Evolutionary conservation across 2,329 filamentous ascomycete genomes (phyloP).

Genomic region (Fusarium nematophilum): DNA sequence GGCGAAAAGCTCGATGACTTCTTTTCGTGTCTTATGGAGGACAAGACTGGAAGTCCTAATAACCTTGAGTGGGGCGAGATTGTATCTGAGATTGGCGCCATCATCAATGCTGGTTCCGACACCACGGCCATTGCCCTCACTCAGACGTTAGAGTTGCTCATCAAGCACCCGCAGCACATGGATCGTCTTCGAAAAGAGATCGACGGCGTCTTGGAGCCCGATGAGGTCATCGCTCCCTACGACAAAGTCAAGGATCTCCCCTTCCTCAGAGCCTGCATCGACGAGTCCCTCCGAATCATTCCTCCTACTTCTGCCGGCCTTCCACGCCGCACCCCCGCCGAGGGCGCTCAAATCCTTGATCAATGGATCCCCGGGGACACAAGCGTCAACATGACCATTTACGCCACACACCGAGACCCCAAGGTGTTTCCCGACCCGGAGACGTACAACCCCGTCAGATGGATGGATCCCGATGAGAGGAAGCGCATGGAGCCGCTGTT

Average conservation of each 20-base stretch:
- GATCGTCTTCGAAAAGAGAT: constrained; percentile 57
- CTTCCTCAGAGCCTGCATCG: constrained; percentile 61
- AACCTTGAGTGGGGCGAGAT: constrained; percentile 66
- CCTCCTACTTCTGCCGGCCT: constrained; percentile 42
- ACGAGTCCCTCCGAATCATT: constrained; percentile 55
- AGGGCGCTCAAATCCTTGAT: constrained; percentile 43
- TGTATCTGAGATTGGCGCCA: constrained; percentile 63
- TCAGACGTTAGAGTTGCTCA: constrained; percentile 62
- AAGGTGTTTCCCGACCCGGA: constrained; percentile 49
- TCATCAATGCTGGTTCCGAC: constrained; percentile 61
- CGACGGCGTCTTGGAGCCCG: constrained; percentile 53
- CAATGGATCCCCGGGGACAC: constrained; percentile 49
- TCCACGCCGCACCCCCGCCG: constrained; percentile 41
- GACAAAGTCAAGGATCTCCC: constrained; percentile 61
- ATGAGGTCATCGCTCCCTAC: constrained; percentile 58
- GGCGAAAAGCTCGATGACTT: constrained; percentile 69
- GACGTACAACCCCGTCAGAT: constrained; percentile 53
- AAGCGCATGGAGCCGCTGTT: constrained; percentile 49
- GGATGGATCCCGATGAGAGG: constrained; percentile 47
- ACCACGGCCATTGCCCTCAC: constrained; percentile 61
- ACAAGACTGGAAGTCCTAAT: constrained; percentile 50
- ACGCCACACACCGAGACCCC: constrained; percentile 51
- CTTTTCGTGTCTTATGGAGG: constrained; percentile 65
- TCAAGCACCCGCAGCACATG: constrained; percentile 56
- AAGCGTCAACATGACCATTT: constrained; percentile 51